Evolutionary conservation across 441 rosid genomes (phyloP), one percentile per base, ranked within the genome.

Genomic region (Raphanus hybrid): DNA sequence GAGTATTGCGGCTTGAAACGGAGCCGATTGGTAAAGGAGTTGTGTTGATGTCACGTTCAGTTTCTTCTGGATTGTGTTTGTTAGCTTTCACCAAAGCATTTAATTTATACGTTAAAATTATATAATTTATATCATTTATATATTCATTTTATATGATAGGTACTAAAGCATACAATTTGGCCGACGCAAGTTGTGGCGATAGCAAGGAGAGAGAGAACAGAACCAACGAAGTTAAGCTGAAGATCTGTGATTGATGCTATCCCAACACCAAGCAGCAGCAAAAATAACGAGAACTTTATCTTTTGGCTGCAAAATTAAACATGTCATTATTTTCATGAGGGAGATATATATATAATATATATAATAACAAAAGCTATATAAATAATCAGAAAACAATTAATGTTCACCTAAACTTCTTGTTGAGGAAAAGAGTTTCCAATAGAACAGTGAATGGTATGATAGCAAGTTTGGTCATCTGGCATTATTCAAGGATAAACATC

Each of bases 401-500:
- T 15, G 7, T 41, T 39, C 41, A 67, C 99, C 98, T 96, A 86
- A 96, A 96, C 80, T 93, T 91, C 84, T 93, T 96, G 66, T 90
- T 91, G 14, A 92, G 80, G 85, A 96, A 96, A 73, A 96, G 70
- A 14, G 99, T 96, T 85, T 96, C 99, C 81, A 96, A 70, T 32
- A 92, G 73, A 3, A 96, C 98, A 54, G 99, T 96, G 84, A 92
- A 96, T 60, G 99, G 99, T 73, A 96, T 93, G 71, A 96, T 96
- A 59, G 99, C 97, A 78, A 96, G 94, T 82, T 96, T 96, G 34
- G 99, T 96, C 99, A 96, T 96, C 98, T 91, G 89, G 66, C 71
- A 77, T 69, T 58, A 70, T 73, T 15, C n/a, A 55, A 62, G n/a
- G 1, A 59, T 1, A 71, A 77, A 50, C 50, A 67, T 78, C 4